Evolutionary conservation across 73 alveolate genomes (phyloP).

Genomic region (Breviolum minutum): DNA sequence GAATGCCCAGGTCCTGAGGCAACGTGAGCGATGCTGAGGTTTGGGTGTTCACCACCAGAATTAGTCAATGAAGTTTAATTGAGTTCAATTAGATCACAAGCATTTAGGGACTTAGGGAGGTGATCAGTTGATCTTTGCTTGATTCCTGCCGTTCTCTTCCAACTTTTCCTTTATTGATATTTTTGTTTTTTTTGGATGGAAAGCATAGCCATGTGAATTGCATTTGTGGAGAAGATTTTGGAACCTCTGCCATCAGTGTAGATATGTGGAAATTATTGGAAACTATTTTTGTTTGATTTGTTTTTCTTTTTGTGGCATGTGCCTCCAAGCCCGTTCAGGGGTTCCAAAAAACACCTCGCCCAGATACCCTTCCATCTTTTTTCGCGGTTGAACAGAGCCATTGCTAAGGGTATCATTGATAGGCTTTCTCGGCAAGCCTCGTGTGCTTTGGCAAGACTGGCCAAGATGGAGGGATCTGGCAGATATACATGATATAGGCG

Average conservation of each 20-base stretch:
- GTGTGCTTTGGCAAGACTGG: background rate
- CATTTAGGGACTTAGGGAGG: background rate
- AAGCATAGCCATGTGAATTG: no score
- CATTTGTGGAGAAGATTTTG: no score
- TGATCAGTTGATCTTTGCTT: no score
- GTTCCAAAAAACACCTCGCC: background rate
- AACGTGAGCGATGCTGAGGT: no score
- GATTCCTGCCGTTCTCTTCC: no score
- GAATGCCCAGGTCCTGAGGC: background rate
- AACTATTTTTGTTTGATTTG: background rate
- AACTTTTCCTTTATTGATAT: no score
- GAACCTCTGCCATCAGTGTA: no score
- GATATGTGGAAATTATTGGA: background rate
- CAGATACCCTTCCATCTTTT: background rate
- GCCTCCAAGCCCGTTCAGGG: background rate
- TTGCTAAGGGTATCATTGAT: slow-evolving; percentile 13
- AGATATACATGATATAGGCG: no score
- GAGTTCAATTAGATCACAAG: background rate
- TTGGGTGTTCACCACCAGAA: no score
- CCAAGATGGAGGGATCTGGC: background rate
- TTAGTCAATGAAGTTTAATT: background rate
- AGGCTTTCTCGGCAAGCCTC: slow-evolving; percentile 39
- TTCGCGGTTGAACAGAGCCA: background rate
- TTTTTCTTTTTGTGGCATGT: background rate
- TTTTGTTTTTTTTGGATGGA: no score